Evolutionary conservation across 164 flowering plant genomes (phyloP).

Genomic region (Litsea cubeba): DNA sequence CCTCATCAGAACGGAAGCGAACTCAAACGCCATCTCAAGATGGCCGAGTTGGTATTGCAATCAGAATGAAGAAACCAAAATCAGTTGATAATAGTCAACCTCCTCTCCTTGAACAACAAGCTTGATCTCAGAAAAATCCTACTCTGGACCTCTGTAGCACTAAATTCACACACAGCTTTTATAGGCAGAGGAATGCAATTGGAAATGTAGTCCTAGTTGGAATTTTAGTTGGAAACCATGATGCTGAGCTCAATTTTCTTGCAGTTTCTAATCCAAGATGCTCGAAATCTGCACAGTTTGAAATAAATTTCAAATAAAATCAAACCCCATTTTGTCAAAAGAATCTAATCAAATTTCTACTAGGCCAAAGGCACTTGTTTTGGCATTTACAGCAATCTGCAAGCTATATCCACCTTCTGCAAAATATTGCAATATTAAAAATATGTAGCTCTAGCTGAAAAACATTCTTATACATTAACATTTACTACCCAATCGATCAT

Average conservation of each 20-base stretch:
- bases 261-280: background rate
- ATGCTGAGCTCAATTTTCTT: background rate
- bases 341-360: background rate
- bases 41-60: background rate
- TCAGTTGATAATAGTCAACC: background rate
- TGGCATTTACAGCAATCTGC: background rate
- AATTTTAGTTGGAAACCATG: no score
- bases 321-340: background rate
- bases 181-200: background rate
- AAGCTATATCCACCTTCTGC: no score
- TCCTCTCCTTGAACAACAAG: background rate
- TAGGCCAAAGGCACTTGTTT: background rate
- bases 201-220: background rate
- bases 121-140: background rate
- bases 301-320: background rate
- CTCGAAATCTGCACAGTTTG: background rate
- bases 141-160: background rate
- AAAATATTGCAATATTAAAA: no score
- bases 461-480: no score
- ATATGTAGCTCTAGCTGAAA: no score
- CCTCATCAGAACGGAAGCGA: slow-evolving; percentile 11
- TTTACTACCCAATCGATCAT: no score
- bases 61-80: background rate
- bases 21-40: background rate
- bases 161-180: background rate